A percentile compares a stretch with the other conserved stretches of the same genome.
These are phyloP conservation scores for Allodekkera sacchari DNA, from an alignment of 805 yeast species.

Conservation along the genomic window DNA sequence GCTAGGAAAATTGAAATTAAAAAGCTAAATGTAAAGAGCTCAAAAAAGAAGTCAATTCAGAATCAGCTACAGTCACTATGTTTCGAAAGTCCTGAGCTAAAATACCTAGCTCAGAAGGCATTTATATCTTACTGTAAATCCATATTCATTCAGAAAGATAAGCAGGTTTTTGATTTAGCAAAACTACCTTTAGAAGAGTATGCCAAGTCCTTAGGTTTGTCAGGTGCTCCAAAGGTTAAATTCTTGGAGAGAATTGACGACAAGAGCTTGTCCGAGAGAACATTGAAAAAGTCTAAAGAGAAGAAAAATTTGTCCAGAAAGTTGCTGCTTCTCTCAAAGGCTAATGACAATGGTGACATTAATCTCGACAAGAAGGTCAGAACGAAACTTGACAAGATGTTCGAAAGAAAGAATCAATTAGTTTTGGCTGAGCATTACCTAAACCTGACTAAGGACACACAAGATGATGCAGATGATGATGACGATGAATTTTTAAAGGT, in stretches of 20 bases:
- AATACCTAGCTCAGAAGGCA: conserved; percentile 92
- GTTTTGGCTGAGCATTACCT: conserved; percentile 84
- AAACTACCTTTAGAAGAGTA: conserved; percentile 72
- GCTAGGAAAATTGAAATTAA: conserved; percentile 60
- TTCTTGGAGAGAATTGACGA: conserved; percentile 45
- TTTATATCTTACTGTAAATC: conserved; percentile 87
- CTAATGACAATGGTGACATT: conserved; percentile 58
- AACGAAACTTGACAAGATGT: conserved; percentile 92
- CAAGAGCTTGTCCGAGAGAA: conserved; percentile 23
- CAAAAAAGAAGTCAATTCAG: conserved; percentile 66
- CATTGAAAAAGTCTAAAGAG: conserved; percentile 46
- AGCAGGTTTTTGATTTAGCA: conserved; percentile 72
- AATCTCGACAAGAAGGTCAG: conserved; percentile 44
- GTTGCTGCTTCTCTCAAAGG: conserved; percentile 45
- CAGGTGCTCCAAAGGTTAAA: conserved; percentile 93
- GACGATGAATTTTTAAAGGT: conserved; percentile 76
- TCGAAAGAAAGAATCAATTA: conserved; percentile 87
- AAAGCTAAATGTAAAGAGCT: conserved; percentile 64
- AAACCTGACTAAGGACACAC: conserved; percentile 49
- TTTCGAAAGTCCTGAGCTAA: conserved; percentile 85
- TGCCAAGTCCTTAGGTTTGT: conserved; percentile 85
- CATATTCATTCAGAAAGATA: conserved; percentile 78
- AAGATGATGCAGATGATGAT: conserved; percentile 32
- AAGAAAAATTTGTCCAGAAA: conserved; percentile 77
- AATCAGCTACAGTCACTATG: conserved; percentile 84